Conservation (phyloP, 805 yeast genomes). For the Saccharomyces kudriavzevii region DNA sequence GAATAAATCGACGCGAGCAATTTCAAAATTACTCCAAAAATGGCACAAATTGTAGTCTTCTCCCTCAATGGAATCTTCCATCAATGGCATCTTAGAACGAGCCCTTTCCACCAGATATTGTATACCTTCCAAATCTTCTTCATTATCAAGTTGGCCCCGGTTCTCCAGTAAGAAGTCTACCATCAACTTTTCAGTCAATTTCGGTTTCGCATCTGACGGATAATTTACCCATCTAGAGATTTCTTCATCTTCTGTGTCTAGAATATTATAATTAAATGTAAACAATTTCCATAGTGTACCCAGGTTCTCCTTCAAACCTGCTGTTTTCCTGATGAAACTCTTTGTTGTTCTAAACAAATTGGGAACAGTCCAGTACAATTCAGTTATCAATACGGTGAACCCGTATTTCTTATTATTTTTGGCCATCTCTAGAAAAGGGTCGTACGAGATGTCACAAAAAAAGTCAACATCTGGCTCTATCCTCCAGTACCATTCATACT, state of each 20-base stretch:
- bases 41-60: slow-evolving; percentile 74
- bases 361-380: slow-evolving; percentile 75
- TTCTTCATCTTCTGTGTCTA: slow-evolving; percentile 29
- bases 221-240: slow-evolving; percentile 20
- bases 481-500: slow-evolving; percentile 88
- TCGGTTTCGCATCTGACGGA: slow-evolving; percentile 17
- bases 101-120: slow-evolving; percentile 35
- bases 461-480: slow-evolving; percentile 90
- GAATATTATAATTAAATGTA: slow-evolving; percentile 34
- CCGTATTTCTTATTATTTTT: slow-evolving; percentile 67
- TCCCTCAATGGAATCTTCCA: slow-evolving; percentile 51
- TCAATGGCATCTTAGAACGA: slow-evolving; percentile 21
- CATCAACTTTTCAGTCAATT: slow-evolving; percentile 25
- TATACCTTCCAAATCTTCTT: slow-evolving; percentile 25
- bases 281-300: slow-evolving; percentile 66
- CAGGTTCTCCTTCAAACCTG: slow-evolving; percentile 39
- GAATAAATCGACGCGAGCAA: slow-evolving; percentile 75
- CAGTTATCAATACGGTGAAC: slow-evolving; percentile 71
- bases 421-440: slow-evolving; percentile 81
- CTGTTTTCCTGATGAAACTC: slow-evolving; percentile 41
- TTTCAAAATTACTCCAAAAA: slow-evolving; percentile 91
- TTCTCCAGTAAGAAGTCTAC: slow-evolving; percentile 25
- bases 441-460: slow-evolving; percentile 85
- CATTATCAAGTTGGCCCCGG: slow-evolving; percentile 6
- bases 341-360: slow-evolving; percentile 67